phyloP scores from a whole-genome alignment of 768 basidiomycete genomes.

The Lactarius tabidus region DNA sequence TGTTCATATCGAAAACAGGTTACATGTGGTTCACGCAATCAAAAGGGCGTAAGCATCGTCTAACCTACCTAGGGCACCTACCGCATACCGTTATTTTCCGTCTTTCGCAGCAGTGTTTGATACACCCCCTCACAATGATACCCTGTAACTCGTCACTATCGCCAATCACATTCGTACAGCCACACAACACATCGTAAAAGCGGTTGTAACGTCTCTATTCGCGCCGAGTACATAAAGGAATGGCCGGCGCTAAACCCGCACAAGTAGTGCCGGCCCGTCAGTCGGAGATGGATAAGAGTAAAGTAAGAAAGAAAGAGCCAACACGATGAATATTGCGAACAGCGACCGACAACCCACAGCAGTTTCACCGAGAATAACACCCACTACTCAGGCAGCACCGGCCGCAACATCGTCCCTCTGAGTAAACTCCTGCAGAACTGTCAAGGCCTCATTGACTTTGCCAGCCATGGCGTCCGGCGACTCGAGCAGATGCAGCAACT shows the following conservation, averaged over 20 bases:
- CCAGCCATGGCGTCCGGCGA: slow-evolving; percentile 72
- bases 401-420: slow-evolving; percentile 36
- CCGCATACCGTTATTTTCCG: slow-evolving; percentile 12
- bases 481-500: slow-evolving; percentile 87
- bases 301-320: slow-evolving; percentile 22
- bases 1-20: slow-evolving; percentile 45
- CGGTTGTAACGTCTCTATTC: slow-evolving; percentile 60
- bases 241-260: slow-evolving; percentile 49
- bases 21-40: slow-evolving; percentile 58
- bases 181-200: slow-evolving; percentile 32
- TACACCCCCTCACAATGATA: slow-evolving; percentile 20
- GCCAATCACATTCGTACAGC: slow-evolving; percentile 26
- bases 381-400: slow-evolving; percentile 11
- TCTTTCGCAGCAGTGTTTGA: background rate
- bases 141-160: slow-evolving; percentile 26
- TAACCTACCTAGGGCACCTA: slow-evolving; percentile 1
- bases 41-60: slow-evolving; percentile 30
- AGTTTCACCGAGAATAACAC: slow-evolving; percentile 23
- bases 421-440: slow-evolving; percentile 83
- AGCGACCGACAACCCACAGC: slow-evolving; percentile 36
- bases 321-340: slow-evolving; percentile 32
- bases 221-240: slow-evolving; percentile 53
- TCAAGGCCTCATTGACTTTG: slow-evolving; percentile 91
- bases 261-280: slow-evolving; percentile 34
- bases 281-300: slow-evolving; percentile 29